Base-by-base conservation (phyloP, 768 basidiomycete genomes). In the Boletus vinaceobasis region DNA sequence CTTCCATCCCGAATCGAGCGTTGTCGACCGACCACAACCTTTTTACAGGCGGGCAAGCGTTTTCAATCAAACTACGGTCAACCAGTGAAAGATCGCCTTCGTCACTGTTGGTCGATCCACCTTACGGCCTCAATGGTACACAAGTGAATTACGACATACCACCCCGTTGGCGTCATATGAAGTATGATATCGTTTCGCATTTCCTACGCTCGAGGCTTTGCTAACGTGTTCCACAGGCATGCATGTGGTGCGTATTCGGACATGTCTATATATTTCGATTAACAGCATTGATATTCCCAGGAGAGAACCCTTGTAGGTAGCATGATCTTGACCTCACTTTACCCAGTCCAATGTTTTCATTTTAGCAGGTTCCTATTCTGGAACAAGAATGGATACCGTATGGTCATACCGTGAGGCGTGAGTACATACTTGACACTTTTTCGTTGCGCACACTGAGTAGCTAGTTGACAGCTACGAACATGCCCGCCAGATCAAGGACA, bases 141-240 rank as follows among this genome's bases (percentile, higher is more conserved):
- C 65, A 70, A 15, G 57, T 67, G 2, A 61, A 69, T 35, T 65
- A 69, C 6, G 61, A 69, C 9, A 67, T 69, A 21, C 73, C 73
- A 1, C 63, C 78, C 17, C 75, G 78, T 37, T 86, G 87, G 86
- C 73, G 89, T 55, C 88, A 91, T 59, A 87, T 92, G 81, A 92
- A 92, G 82, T 84, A 58, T 2, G 59, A 13, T 74, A 65, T 39
- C 36, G 15, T 27, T 17, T 43, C 2, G 5, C 15, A 27, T 26
- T n/a, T 31, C 43, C 38, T 9, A 2, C 13, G 1, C 43, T 49
- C 7, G 5, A 7, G 7, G 2, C 5, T 47, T 56, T 32, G 5
- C 46, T 70, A 11, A 64, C 37, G 17, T 44, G 37, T 26, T 44
- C 52, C 48, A 37, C 43, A 86, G 81, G 65, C 87, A 87, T 55